Evolutionary conservation across 2,329 filamentous ascomycete species (phyloP).

Genomic region (Beauveria varroae): DNA sequence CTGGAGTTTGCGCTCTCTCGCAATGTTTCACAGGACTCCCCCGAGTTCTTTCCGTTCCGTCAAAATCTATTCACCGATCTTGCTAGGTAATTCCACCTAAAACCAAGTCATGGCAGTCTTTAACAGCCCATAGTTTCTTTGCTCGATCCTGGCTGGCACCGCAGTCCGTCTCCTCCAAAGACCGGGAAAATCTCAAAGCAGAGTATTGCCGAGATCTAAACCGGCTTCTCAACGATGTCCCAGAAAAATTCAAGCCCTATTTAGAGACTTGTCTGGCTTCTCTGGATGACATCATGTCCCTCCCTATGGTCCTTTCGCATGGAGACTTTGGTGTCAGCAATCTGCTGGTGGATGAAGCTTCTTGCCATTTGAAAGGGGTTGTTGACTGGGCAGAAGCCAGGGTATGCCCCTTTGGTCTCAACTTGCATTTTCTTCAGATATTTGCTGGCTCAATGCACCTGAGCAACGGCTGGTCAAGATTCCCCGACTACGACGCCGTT

Average conservation of each 20-base stretch:
- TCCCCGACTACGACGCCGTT: conserved; percentile 23
- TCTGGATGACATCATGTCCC: background rate
- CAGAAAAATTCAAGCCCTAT: background rate
- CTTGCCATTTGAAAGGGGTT: conserved; percentile 30
- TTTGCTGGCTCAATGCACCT: conserved; percentile 29
- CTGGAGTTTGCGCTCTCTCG: conserved; percentile 29
- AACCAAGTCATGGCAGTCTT: conserved; percentile 16
- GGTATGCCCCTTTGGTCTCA: conserved; percentile 32
- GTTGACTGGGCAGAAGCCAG: conserved; percentile 35
- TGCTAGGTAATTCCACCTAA: conserved; percentile 25
- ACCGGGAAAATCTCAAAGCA: background rate
- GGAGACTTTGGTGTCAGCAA: conserved; percentile 31
- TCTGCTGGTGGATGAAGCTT: conserved; percentile 29
- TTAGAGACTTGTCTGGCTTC: background rate
- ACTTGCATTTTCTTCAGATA: conserved; percentile 27
- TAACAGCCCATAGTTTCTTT: conserved; percentile 25
- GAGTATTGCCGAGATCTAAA: background rate
- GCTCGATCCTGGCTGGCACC: conserved; percentile 11
- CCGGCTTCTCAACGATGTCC: background rate
- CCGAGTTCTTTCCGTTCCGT: conserved; percentile 24
- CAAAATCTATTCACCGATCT: conserved; percentile 28
- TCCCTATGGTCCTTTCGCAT: conserved; percentile 32
- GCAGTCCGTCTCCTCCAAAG: background rate
- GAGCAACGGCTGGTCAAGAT: conserved; percentile 25
- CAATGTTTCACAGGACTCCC: conserved; percentile 26